A percentile compares a stretch with the other conserved stretches of the same genome.
Evolutionary conservation across 768 basidiomycete genomes (phyloP).

Genomic region (Tephrocybe sp.): DNA sequence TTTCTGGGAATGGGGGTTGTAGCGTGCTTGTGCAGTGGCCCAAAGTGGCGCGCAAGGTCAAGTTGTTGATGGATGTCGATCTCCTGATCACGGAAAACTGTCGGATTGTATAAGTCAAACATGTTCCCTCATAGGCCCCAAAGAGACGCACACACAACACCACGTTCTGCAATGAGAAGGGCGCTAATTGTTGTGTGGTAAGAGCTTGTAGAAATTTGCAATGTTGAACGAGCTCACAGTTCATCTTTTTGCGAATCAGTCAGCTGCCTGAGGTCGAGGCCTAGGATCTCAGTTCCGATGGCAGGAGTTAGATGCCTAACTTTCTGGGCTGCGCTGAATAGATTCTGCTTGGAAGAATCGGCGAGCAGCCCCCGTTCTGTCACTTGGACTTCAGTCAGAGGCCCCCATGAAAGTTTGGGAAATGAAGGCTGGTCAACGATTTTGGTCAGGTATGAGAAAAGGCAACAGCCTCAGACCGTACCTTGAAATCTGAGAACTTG

Average conservation of each 20-base stretch:
- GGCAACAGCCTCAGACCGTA: neutral
- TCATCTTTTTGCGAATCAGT: constrained; percentile 74
- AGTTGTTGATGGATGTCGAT: constrained; percentile 68
- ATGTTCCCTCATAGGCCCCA: too few relatives aligned
- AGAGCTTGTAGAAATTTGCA: constrained; percentile 1
- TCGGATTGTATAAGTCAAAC: neutral
- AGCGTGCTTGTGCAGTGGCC: constrained; percentile 80
- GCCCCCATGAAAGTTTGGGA: constrained; percentile 64
- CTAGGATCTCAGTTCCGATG: constrained; percentile 75
- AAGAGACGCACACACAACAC: constrained; percentile 61
- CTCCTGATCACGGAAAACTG: constrained; percentile 78
- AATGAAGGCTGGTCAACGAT: constrained; percentile 51
- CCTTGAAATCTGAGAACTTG: constrained; percentile 47
- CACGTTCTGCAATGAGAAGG: constrained; percentile 71
- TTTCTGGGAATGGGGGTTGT: constrained; percentile 76
- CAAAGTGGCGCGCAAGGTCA: constrained; percentile 69
- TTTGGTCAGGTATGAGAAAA: neutral
- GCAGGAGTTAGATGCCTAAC: constrained; percentile 68
- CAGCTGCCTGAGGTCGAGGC: constrained; percentile 72
- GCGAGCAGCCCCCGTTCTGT: constrained; percentile 68
- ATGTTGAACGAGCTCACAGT: constrained; percentile 44
- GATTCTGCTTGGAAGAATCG: constrained; percentile 65
- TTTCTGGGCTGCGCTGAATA: constrained; percentile 65
- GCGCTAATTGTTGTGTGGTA: constrained; percentile 43
- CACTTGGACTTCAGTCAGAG: constrained; percentile 56